Conservation (phyloP, 2,329 filamentous ascomycete species). For the Juglanconis oblonga region DNA sequence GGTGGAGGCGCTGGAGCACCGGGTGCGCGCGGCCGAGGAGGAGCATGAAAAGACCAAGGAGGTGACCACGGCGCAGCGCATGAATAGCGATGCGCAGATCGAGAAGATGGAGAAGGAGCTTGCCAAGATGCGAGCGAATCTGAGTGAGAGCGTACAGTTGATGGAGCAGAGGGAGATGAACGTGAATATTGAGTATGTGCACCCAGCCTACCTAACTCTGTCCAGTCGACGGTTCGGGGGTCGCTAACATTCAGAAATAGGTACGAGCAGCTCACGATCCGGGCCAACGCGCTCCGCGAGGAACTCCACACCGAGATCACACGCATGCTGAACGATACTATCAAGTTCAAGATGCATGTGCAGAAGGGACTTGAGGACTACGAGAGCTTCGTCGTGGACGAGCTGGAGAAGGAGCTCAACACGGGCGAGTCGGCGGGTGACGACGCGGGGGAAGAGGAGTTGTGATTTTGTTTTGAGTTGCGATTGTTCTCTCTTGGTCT, state of each 20-base stretch:
- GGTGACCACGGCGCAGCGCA: conserved; percentile 79
- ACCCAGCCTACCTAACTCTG: background rate
- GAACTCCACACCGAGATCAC: conserved; percentile 97
- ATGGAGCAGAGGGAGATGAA: conserved; percentile 97
- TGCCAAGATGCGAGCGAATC: conserved; percentile 81
- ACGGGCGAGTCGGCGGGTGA: conserved; percentile 57
- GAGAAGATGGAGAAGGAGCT: conserved; percentile 99
- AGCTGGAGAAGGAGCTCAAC: conserved; percentile 83
- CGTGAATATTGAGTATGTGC: conserved; percentile 83
- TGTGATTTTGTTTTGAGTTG: conserved; percentile 13
- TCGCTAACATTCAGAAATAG: conserved; percentile 39
- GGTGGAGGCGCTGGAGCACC: conserved; percentile 86
- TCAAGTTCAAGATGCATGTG: conserved; percentile 97
- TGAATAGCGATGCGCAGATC: conserved; percentile 87
- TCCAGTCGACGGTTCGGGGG: background rate
- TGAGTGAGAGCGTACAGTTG: conserved; percentile 83
- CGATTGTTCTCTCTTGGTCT: background rate
- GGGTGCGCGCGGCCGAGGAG: conserved; percentile 82
- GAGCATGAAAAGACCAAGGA: conserved; percentile 95
- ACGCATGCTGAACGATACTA: conserved; percentile 92
- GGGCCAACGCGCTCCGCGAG: conserved; percentile 81
- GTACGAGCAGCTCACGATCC: conserved; percentile 87
- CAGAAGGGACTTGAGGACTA: conserved; percentile 92
- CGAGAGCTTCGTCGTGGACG: conserved; percentile 87
- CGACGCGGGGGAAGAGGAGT: conserved; percentile 49